Percentiles rank a stretch among this genome's conserved stretches.
phyloP scores from a whole-genome alignment of 1,284 basidiomycete species.

The Inonotus hispidus region DNA sequence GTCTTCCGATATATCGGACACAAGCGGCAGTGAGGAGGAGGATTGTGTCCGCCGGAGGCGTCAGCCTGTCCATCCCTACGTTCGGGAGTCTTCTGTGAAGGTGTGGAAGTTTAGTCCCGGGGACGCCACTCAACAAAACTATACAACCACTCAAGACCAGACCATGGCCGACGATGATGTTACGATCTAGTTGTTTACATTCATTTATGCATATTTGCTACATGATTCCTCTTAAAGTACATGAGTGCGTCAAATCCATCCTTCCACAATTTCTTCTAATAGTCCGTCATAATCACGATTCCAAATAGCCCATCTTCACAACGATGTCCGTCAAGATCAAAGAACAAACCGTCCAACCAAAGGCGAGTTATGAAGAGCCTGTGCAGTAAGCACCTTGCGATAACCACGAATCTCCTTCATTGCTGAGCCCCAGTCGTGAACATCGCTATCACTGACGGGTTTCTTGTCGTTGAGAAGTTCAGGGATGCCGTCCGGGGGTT shows the following conservation, averaged over 20 bases:
- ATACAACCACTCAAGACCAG: background rate
- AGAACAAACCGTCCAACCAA: background rate
- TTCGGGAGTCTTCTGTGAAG: conserved; percentile 15
- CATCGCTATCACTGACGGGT: background rate
- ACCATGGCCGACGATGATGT: background rate
- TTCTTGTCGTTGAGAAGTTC: conserved; percentile 8
- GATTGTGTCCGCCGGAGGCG: background rate
- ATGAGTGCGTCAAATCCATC: background rate
- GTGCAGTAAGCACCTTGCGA: background rate
- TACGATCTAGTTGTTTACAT: background rate
- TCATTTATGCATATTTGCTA: background rate
- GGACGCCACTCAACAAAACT: background rate
- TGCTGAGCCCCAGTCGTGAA: background rate
- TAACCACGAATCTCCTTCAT: background rate
- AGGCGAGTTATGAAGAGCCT: background rate
- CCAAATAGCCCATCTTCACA: background rate
- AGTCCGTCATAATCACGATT: background rate
- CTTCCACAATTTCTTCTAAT: background rate
- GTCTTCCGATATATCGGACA: conserved; percentile 5
- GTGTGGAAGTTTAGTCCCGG: conserved; percentile 11
- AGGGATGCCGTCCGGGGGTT: conserved; percentile 13
- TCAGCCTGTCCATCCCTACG: conserved; percentile 5
- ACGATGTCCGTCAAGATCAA: background rate
- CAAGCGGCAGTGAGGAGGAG: background rate
- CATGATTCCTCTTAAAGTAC: background rate